Evolutionary conservation across 2,329 filamentous ascomycete genomes (phyloP).

Genomic region (Epichloe brachyelytri): DNA sequence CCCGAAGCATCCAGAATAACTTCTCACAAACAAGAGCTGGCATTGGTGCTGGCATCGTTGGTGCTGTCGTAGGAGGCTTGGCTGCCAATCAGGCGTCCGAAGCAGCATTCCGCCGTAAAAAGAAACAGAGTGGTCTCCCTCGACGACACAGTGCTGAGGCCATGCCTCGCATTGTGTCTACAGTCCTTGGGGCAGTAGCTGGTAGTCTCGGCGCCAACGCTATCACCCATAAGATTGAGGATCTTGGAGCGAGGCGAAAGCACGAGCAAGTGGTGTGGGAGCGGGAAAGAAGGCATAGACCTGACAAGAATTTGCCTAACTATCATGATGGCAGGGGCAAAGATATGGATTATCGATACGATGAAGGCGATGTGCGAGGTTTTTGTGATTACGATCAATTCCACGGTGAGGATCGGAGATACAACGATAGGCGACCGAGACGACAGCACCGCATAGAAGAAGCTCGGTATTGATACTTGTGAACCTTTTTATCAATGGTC

Average conservation of each 20-base stretch:
- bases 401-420: conserved; percentile 7
- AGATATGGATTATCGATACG: conserved; percentile 4
- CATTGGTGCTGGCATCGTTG: conserved; percentile 37
- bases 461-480: conserved; percentile 7
- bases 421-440: conserved; percentile 14
- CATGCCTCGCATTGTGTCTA: conserved; percentile 29
- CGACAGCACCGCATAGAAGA: conserved; percentile 14
- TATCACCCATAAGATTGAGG: conserved; percentile 30
- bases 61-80: conserved; percentile 40
- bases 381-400: conserved; percentile 17
- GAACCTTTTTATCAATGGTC: no score
- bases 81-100: conserved; percentile 37
- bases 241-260: conserved; percentile 20
- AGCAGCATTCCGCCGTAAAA: conserved; percentile 21
- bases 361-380: conserved; percentile 10
- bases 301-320: conserved; percentile 14
- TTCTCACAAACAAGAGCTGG: conserved; percentile 37
- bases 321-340: conserved; percentile 12
- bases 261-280: conserved; percentile 23
- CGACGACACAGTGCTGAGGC: conserved; percentile 16
- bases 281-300: conserved; percentile 14
- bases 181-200: conserved; percentile 40
- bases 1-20: conserved; percentile 29
- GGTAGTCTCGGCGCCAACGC: conserved; percentile 42
- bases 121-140: conserved; percentile 12